Percentiles rank a stretch among this genome's conserved stretches.
phyloP scores from a whole-genome alignment of 768 basidiomycete species.

The Tephrocybe sp. region DNA sequence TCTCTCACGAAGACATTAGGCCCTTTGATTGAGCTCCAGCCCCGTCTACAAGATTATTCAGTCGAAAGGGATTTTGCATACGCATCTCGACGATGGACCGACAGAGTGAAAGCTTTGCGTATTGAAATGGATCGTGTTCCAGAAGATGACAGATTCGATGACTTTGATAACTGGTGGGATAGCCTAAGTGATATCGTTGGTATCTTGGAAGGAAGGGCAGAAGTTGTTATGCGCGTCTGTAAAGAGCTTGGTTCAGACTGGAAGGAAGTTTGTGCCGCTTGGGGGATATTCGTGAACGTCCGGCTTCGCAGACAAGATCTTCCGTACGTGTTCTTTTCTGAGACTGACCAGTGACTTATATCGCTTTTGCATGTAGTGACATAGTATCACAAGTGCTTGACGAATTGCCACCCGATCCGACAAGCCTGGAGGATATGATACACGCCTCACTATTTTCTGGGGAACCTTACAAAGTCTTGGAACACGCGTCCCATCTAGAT shows the following conservation, averaged over 20 bases:
- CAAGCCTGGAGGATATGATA: slow-evolving; percentile 74
- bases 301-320: slow-evolving; percentile 80
- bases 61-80: slow-evolving; percentile 82
- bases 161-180: slow-evolving; percentile 85
- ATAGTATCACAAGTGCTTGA: slow-evolving; percentile 60
- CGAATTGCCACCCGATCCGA: slow-evolving; percentile 76
- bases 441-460: slow-evolving; percentile 74
- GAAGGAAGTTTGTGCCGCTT: slow-evolving; percentile 87
- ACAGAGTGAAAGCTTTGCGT: slow-evolving; percentile 71
- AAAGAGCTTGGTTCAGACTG: slow-evolving; percentile 82
- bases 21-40: slow-evolving; percentile 72
- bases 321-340: slow-evolving; percentile 54
- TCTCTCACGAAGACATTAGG: slow-evolving; percentile 62
- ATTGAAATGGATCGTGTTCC: slow-evolving; percentile 73
- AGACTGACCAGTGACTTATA: background rate
- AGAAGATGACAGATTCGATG: slow-evolving; percentile 64
- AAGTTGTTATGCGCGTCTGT: slow-evolving; percentile 71
- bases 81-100: slow-evolving; percentile 74
- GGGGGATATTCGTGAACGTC: slow-evolving; percentile 86
- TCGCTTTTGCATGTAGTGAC: slow-evolving; percentile 42
- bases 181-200: slow-evolving; percentile 74
- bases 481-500: slow-evolving; percentile 71
- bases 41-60: slow-evolving; percentile 66
- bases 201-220: slow-evolving; percentile 79
- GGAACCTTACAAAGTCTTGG: slow-evolving; percentile 62